A percentile compares a stretch with the other conserved stretches of the same genome.
Conservation (phyloP, 2,329 filamentous ascomycete genomes). For the Epichloe coenophiala region DNA sequence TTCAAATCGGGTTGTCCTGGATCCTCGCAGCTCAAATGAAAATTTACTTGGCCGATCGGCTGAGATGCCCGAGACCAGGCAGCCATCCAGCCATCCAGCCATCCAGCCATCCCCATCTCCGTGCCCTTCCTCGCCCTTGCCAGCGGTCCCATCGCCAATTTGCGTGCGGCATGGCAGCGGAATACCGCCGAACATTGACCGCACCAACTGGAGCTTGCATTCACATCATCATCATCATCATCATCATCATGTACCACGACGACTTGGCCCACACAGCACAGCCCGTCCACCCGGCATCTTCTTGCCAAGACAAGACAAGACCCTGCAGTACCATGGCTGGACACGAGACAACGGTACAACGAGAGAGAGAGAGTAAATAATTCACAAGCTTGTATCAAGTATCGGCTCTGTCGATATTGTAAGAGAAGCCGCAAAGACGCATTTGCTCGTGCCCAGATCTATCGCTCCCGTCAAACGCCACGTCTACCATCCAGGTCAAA, state of each 20-base stretch:
- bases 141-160: too few species aligned
- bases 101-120: too few species aligned
- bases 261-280: not conserved
- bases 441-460: not conserved
- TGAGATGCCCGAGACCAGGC: not conserved
- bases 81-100: not conserved
- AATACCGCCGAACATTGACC: conserved; percentile 1
- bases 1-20: not conserved
- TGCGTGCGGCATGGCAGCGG: too few species aligned
- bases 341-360: too few species aligned
- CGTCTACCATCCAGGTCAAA: not conserved
- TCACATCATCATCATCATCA: not conserved
- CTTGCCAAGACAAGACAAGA: not conserved
- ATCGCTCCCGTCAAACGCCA: conserved; percentile 1
- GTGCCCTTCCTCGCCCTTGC: too few species aligned
- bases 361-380: too few species aligned
- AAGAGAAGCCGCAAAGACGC: not conserved
- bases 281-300: not conserved
- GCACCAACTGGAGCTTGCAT: not conserved
- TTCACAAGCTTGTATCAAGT: not conserved
- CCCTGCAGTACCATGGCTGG: not conserved
- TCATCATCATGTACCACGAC: not conserved
- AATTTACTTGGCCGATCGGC: not conserved
- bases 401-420: too few species aligned
- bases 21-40: not conserved